Percentiles rank a stretch among this genome's conserved stretches.
Conservation (phyloP, 2,329 filamentous ascomycete genomes). For the Leptographium wingfieldii region DNA sequence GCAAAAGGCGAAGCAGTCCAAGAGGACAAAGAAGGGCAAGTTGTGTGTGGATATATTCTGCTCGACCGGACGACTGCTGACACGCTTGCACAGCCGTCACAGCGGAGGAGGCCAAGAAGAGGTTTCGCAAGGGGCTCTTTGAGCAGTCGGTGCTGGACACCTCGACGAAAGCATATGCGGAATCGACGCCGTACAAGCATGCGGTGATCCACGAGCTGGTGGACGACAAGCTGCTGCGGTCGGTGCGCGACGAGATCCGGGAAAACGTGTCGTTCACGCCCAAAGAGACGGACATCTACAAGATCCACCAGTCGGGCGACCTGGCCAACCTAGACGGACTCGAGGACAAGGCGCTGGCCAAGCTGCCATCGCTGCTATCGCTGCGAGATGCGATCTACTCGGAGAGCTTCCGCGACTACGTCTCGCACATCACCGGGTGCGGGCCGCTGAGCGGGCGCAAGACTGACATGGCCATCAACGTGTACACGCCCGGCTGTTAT, state of each 20-base stretch:
- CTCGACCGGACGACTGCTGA: background rate
- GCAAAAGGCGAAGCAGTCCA: background rate
- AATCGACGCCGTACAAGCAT: slow-evolving; percentile 72
- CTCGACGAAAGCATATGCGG: slow-evolving; percentile 50
- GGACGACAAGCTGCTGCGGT: slow-evolving; percentile 67
- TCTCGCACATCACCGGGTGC: slow-evolving; percentile 73
- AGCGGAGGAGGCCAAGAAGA: slow-evolving; percentile 36
- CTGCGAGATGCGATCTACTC: slow-evolving; percentile 96
- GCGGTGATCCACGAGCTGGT: slow-evolving; percentile 77
- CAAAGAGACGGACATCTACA: slow-evolving; percentile 99
- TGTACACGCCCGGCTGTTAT: slow-evolving; percentile 94
- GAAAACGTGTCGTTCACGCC: slow-evolving; percentile 89
- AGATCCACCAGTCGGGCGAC: slow-evolving; percentile 97
- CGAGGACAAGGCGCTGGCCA: slow-evolving; percentile 70
- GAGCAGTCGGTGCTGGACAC: slow-evolving; percentile 41
- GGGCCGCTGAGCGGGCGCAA: slow-evolving; percentile 83
- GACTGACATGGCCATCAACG: slow-evolving; percentile 98
- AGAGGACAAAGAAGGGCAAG: background rate
- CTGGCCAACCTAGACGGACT: slow-evolving; percentile 93
- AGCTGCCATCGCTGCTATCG: slow-evolving; percentile 76
- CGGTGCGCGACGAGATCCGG: slow-evolving; percentile 79
- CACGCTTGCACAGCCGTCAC: slow-evolving; percentile 17
- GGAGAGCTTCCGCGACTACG: slow-evolving; percentile 73
- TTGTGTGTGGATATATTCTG: background rate
- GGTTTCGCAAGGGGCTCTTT: slow-evolving; percentile 57